Evolutionary conservation across 805 yeast species (phyloP), one percentile per base, ranked within the genome.

Genomic region (Lachancea dasiensis): DNA sequence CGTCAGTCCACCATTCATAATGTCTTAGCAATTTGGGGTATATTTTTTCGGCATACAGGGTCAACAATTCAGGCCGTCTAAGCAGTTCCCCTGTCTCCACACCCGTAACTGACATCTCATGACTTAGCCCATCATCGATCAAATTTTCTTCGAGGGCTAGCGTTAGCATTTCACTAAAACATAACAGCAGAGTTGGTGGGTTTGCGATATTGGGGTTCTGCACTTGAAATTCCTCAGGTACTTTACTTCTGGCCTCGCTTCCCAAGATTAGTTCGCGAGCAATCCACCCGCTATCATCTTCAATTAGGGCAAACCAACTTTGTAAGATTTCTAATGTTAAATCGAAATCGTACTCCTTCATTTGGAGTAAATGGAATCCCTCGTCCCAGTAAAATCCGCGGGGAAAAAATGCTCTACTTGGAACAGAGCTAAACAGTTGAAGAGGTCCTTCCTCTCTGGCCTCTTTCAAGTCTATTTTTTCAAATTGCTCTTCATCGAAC

Each of bases 361-460:
- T 65, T 6, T 95, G 95, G 27, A 89, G 66, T 43, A 90, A 67
- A 58, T 90, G 96, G 61, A 92, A 92, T 0, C 98, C 98, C 63
- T 92, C 98, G 61, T 92, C 98, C 98, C 98, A 92, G 55, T 85
- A 86, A 54, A 92, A 92, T 0, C 98, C 98, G 46, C 98, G 72
- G 3, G 98, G 97, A 61, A 92, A 92, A 54, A 85, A 86, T 0
- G 95, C 86, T 36, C 98, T 71, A 34, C 95, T 85, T 2, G 98
- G 98, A 23, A 86, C 92, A 16, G 86, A 69, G 0, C 92, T 74
- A 51, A 87, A 85, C 34, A 92, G 63, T 46, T 80, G 85, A 43
- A 65, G 62, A 1, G 95, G 95, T 0, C 89, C 92, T 52, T 85
- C 95, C 10, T 67, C 61, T n/a, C 54, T 42, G 0, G 89, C 86